A percentile compares a stretch with the other conserved stretches of the same genome.
phyloP scores from a whole-genome alignment of 306 rosid genomes.

The Cicer pinnatifidum region DNA sequence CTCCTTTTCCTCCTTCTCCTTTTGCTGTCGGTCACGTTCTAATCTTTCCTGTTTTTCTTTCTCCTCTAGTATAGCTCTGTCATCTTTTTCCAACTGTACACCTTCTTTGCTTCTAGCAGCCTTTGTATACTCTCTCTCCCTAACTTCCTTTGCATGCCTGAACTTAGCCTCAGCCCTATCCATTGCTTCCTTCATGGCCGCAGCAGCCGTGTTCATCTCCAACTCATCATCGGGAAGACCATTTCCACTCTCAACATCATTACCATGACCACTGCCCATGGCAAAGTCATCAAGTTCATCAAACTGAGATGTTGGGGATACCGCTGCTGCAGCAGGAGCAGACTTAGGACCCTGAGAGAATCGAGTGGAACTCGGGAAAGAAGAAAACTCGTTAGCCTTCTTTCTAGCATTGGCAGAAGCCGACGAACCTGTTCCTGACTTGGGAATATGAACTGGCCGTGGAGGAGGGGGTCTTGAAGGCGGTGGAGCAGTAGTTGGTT shows the following conservation, averaged over 20 bases:
- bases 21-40: constrained; percentile 67
- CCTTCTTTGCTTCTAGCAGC: constrained; percentile 74
- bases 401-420: constrained; percentile 60
- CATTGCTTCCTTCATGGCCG: constrained; percentile 99
- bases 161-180: constrained; percentile 96
- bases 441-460: constrained; percentile 70
- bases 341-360: constrained; percentile 64
- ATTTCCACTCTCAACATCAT: constrained; percentile 62
- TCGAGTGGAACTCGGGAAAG: constrained; percentile 59
- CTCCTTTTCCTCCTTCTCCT: constrained; percentile 75
- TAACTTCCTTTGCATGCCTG: constrained; percentile 84
- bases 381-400: constrained; percentile 64
- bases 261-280: constrained; percentile 59
- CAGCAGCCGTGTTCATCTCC: constrained; percentile 94
- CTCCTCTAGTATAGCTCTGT: constrained; percentile 56
- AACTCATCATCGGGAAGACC: constrained; percentile 73
- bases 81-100: constrained; percentile 72
- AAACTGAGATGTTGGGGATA: constrained; percentile 58
- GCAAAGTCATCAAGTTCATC: constrained; percentile 84
- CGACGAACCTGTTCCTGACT: constrained; percentile 55
- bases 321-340: constrained; percentile 56
- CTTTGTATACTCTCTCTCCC: constrained; percentile 86
- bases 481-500: constrained; percentile 94
- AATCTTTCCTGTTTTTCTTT: constrained; percentile 65
- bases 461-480: constrained; percentile 99